Conservation (phyloP, 306 rosid species). For the Geum urbanum region DNA sequence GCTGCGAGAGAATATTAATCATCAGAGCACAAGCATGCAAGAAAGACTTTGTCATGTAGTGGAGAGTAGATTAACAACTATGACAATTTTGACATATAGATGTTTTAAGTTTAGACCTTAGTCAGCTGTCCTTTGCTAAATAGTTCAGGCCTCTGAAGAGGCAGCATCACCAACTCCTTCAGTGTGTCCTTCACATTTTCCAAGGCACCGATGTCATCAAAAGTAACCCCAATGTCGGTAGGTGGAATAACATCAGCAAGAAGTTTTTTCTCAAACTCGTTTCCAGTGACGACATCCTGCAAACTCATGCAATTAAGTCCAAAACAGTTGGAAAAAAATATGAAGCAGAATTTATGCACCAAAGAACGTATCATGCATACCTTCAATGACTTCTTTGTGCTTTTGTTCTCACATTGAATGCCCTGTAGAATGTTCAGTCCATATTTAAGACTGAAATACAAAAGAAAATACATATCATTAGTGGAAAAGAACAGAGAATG, state of each 20-base stretch:
- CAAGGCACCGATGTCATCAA: conserved; percentile 93
- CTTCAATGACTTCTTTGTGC: conserved; percentile 70
- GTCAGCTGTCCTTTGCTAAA: conserved; percentile 88
- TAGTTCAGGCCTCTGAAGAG: conserved; percentile 90
- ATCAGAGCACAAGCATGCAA: conserved; percentile 12
- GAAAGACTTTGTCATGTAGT: background rate
- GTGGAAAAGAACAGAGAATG: background rate
- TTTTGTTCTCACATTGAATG: conserved; percentile 71
- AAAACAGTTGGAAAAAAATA: background rate
- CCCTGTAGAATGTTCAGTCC: conserved; percentile 72
- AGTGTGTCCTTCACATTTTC: conserved; percentile 94
- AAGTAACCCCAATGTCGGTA: conserved; percentile 81
- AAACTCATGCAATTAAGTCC: conserved; percentile 11
- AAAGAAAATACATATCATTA: conserved; percentile 25
- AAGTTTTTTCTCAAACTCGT: conserved; percentile 89
- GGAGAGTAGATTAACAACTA: conserved; percentile 1
- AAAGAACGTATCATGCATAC: conserved; percentile 29
- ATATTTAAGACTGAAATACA: conserved; percentile 58
- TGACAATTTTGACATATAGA: too few species aligned
- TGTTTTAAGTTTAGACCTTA: conserved; percentile 42
- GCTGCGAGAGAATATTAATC: conserved; percentile 41
- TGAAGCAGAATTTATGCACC: background rate
- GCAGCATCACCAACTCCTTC: conserved; percentile 98
- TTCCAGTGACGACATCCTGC: conserved; percentile 93
- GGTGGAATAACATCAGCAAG: conserved; percentile 94